Conservation (phyloP, 2,329 filamentous ascomycete species). For the Tolypocladium sp. region DNA sequence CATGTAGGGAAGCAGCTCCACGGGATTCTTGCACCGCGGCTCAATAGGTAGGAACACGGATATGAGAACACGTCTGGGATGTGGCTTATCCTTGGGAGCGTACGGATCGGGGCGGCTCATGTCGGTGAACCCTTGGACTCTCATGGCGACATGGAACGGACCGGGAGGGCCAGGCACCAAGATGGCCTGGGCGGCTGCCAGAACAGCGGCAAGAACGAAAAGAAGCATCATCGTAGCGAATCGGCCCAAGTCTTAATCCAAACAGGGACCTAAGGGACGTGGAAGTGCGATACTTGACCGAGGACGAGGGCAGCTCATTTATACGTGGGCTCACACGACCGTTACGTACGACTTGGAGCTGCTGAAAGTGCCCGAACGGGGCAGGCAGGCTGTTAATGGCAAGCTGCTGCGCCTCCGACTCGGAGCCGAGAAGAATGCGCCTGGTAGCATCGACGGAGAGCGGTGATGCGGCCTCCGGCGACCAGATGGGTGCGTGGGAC, state of each 20-base stretch:
- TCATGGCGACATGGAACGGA: conserved; percentile 4
- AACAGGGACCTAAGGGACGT: not conserved
- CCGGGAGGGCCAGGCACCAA: conserved; percentile 1
- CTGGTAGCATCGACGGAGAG: not conserved
- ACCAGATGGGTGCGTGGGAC: not conserved
- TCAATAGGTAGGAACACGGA: not conserved
- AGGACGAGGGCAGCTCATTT: not conserved
- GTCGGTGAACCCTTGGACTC: conserved; percentile 9
- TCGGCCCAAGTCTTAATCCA: not conserved
- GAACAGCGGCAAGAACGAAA: not conserved
- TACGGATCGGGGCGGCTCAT: conserved; percentile 10
- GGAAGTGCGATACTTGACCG: not conserved
- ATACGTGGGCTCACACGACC: not conserved
- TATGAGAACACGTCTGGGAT: not conserved
- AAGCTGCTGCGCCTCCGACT: not conserved
- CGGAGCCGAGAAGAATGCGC: not conserved
- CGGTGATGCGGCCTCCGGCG: not conserved
- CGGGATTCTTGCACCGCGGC: not conserved
- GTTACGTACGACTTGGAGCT: not conserved
- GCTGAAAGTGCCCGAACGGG: not conserved
- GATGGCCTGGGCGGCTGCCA: conserved; percentile 4
- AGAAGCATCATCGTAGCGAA: not conserved
- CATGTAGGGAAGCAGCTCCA: conserved; percentile 6
- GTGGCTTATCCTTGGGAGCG: conserved; percentile 5
- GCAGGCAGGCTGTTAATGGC: not conserved